Percentiles rank a stretch among this genome's conserved stretches.
phyloP scores from a whole-genome alignment of 2,329 filamentous ascomycete species.

The Albophoma yamanashiensis region DNA sequence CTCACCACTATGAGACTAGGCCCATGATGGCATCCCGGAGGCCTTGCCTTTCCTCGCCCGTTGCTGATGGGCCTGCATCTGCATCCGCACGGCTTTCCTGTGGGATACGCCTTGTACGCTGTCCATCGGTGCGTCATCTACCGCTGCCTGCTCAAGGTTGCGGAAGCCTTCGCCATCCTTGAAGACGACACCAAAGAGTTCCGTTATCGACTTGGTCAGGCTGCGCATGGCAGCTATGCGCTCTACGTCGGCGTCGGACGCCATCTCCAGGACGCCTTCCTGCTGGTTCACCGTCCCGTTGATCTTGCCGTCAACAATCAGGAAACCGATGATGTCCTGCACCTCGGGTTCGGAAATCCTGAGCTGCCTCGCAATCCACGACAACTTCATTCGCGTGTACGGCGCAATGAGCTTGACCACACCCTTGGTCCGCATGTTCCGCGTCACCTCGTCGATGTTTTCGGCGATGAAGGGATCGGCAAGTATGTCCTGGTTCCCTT shows the following conservation, averaged over 20 bases:
- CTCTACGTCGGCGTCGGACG: slow-evolving; percentile 60
- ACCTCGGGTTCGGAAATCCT: slow-evolving; percentile 79
- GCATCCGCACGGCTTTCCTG: slow-evolving; percentile 3
- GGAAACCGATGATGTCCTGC: slow-evolving; percentile 87
- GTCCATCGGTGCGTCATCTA: slow-evolving; percentile 19
- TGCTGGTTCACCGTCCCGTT: slow-evolving; percentile 84
- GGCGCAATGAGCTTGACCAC: slow-evolving; percentile 88
- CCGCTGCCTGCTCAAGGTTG: slow-evolving; percentile 11
- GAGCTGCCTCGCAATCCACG: slow-evolving; percentile 80
- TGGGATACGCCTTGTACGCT: slow-evolving; percentile 9
- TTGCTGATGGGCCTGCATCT: not conserved
- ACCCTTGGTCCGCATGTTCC: slow-evolving; percentile 95
- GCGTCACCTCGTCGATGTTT: slow-evolving; percentile 97
- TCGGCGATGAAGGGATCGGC: slow-evolving; percentile 94
- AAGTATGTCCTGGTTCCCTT: slow-evolving; percentile 79
- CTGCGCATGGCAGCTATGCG: slow-evolving; percentile 62
- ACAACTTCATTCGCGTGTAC: slow-evolving; percentile 83
- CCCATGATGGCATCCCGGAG: not conserved
- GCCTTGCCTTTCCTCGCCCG: not conserved
- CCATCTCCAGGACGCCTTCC: slow-evolving; percentile 71
- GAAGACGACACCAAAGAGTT: slow-evolving; percentile 62
- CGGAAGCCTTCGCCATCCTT: slow-evolving; percentile 66
- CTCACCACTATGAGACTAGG: not conserved
- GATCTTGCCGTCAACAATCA: slow-evolving; percentile 85
- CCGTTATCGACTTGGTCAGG: slow-evolving; percentile 60